Evolutionary conservation across 768 basidiomycete genomes (phyloP).

Genomic region (Tylopilus subfusipes): DNA sequence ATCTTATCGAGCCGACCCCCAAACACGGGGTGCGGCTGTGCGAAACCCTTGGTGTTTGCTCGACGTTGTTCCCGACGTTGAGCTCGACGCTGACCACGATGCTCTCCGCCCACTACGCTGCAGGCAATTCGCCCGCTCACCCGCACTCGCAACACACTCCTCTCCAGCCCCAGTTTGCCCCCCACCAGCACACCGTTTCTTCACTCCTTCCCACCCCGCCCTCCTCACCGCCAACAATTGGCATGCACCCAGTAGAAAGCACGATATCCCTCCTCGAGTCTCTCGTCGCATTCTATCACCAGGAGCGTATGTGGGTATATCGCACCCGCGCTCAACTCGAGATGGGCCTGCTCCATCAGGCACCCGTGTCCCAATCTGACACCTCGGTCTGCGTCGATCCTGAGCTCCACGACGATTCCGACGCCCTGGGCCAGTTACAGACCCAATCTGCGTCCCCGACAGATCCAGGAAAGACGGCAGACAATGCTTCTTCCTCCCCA

Average conservation of each 20-base stretch:
- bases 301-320: conserved; percentile 69
- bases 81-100: conserved; percentile 37
- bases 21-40: conserved; percentile 5
- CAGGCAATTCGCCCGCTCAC: conserved; percentile 16
- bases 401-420: conserved; percentile 21
- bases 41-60: background rate
- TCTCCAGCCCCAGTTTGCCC: conserved; percentile 23
- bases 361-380: conserved; percentile 7
- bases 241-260: conserved; percentile 37
- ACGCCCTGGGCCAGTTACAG: conserved; percentile 16
- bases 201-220: conserved; percentile 34
- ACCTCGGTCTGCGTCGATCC: conserved; percentile 2
- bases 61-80: background rate
- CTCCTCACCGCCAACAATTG: conserved; percentile 31
- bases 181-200: conserved; percentile 28
- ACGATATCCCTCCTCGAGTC: conserved; percentile 61
- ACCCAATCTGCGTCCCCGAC: conserved; percentile 17
- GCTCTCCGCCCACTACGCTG: conserved; percentile 59
- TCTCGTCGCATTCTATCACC: conserved; percentile 64
- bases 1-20: conserved; percentile 25
- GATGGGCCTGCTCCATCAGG: conserved; percentile 35
- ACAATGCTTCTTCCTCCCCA: conserved; percentile 28
- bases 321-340: conserved; percentile 61
- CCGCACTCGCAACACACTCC: conserved; percentile 26
- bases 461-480: conserved; percentile 29